A percentile compares a stretch with the other conserved stretches of the same genome.
Evolutionary conservation across 2,329 filamentous ascomycete genomes (phyloP).

Genomic region (Magnaporthales sp.): DNA sequence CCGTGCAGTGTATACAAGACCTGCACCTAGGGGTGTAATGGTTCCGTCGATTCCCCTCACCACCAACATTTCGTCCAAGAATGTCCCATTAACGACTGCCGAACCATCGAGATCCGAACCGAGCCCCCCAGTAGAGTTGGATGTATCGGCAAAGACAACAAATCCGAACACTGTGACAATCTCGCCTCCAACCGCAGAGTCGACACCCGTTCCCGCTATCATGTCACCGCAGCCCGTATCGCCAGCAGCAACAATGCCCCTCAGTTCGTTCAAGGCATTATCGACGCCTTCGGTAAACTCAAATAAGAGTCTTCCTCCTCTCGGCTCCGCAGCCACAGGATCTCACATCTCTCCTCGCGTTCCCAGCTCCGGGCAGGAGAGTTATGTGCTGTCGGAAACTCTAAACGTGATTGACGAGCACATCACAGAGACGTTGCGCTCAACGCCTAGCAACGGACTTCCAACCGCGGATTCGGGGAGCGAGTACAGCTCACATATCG

Average conservation of each 20-base stretch:
- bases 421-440: conserved; percentile 69
- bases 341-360: conserved; percentile 19
- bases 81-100: background rate
- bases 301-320: conserved; percentile 17
- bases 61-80: conserved; percentile 5
- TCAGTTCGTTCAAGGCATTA: conserved; percentile 30
- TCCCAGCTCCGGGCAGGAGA: conserved; percentile 39
- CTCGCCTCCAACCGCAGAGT: conserved; percentile 19
- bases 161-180: conserved; percentile 11
- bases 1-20: conserved; percentile 50
- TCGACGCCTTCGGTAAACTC: conserved; percentile 13
- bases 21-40: conserved; percentile 34
- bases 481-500: conserved; percentile 76
- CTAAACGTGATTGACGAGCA: conserved; percentile 95
- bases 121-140: conserved; percentile 1
- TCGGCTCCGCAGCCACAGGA: conserved; percentile 20
- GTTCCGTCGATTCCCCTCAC: conserved; percentile 1
- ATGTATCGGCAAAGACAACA: background rate
- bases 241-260: conserved; percentile 28
- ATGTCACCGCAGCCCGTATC: conserved; percentile 14
- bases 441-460: conserved; percentile 43
- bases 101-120: conserved; percentile 16
- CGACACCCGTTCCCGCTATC: conserved; percentile 17
- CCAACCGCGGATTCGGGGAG: conserved; percentile 69
- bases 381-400: conserved; percentile 86